phyloP scores from a whole-genome alignment of 1,139 yeast species.

The Pichia cactophila region DNA sequence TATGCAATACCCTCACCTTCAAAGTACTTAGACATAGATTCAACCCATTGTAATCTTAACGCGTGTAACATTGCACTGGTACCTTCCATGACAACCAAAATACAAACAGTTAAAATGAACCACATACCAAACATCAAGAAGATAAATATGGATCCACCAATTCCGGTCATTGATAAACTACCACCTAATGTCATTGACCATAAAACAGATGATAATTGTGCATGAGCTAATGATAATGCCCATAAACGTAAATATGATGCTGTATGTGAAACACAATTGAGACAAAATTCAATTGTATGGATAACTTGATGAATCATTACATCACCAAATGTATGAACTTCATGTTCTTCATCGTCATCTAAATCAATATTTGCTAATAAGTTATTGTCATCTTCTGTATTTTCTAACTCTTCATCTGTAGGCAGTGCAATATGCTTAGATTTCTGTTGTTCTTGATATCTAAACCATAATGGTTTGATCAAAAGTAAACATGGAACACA shows the following conservation, averaged over 20 bases:
- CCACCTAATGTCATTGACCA: constrained; percentile 74
- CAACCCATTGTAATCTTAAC: constrained; percentile 81
- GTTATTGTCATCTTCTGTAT: constrained; percentile 27
- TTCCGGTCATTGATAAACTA: constrained; percentile 38
- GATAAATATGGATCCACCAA: constrained; percentile 41
- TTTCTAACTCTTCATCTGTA: constrained; percentile 4
- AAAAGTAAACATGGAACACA: constrained; percentile 75
- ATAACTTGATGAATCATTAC: constrained; percentile 74
- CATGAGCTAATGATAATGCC: constrained; percentile 76
- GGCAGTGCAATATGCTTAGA: constrained; percentile 19
- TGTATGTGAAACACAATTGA: constrained; percentile 73
- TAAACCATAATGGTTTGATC: constrained; percentile 53
- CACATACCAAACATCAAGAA: constrained; percentile 70
- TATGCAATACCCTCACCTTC: constrained; percentile 75
- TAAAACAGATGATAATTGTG: constrained; percentile 65
- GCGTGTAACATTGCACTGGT: constrained; percentile 85
- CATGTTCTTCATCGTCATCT: constrained; percentile 43
- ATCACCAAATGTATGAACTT: constrained; percentile 60
- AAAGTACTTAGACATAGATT: constrained; percentile 77
- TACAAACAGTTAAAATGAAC: constrained; percentile 66
- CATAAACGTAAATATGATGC: constrained; percentile 73
- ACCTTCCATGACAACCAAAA: constrained; percentile 77
- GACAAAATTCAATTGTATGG: constrained; percentile 72
- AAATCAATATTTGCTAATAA: constrained; percentile 26
- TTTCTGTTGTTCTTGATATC: constrained; percentile 23